Base-by-base conservation (phyloP, 495 filamentous ascomycete species). In the Neurospora sp. region DNA sequence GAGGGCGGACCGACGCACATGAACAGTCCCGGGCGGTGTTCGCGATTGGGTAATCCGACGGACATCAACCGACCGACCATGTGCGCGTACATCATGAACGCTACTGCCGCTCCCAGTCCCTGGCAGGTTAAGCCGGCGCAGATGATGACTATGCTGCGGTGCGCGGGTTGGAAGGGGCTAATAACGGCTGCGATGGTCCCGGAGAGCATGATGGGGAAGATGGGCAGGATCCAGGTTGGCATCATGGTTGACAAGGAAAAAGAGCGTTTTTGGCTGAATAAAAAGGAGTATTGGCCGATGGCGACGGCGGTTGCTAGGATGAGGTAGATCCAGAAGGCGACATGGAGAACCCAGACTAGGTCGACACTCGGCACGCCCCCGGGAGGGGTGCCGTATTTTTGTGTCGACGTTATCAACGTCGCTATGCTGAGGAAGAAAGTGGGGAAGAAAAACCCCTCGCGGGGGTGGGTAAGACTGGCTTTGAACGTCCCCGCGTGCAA, bases 1-100 rank as follows among this genome's bases (percentile, higher is more conserved):
- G 87, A 83, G 0, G 91, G 85, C 5, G 90, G 90, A 2, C 88
- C 91, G 5, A 92, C 90, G 37, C 89, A 89, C 77, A 93, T 92
- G 81, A 92, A 92, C 84, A 92, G 87, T 0, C 88, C 90, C 0
- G 89, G 87, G 24, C 90, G 79, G 79, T 74, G 88, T 80, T 81
- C 82, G 24, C 80, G 71, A 70, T 78, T 17, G 13, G 71, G 89
- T 78, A 91, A 83, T 0, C 90, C 90, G 2, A 82, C 84, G 72
- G 87, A 83, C 83, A 92, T 90, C 62, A 92, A 79, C 0, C 90
- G 84, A 11, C 86, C 87, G 45, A 91, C 86, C 76, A 89, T 91
- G 78, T 84, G 81, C 82, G 88, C 79, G 77, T 88, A 89, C 82
- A 89, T 87, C 78, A 88, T 80, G 6, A 85, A 76, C 0, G 86